A percentile compares a stretch with the other conserved stretches of the same genome.
Conservation (phyloP, 2,329 filamentous ascomycete genomes). For the Curvularia lunata region DNA sequence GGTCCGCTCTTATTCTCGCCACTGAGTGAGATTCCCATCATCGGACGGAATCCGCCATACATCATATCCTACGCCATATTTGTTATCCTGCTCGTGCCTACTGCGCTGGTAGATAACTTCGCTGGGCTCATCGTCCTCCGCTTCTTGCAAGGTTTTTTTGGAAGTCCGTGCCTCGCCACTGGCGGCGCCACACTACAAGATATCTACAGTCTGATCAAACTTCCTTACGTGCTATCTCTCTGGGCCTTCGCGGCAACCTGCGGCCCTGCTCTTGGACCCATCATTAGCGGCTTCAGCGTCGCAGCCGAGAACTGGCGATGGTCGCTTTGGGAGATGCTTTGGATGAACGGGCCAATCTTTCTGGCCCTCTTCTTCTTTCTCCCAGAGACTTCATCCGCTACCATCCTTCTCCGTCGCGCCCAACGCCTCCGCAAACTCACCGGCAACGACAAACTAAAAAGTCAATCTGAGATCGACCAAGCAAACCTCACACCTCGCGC, state of each 20-base stretch:
- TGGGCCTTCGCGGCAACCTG: slow-evolving; percentile 55
- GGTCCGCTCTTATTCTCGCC: slow-evolving; percentile 72
- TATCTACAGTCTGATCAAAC: slow-evolving; percentile 51
- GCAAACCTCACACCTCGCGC: slow-evolving; percentile 45
- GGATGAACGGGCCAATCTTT: slow-evolving; percentile 74
- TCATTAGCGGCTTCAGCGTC: slow-evolving; percentile 77
- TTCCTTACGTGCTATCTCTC: slow-evolving; percentile 53
- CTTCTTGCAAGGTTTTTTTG: slow-evolving; percentile 51
- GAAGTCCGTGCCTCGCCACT: slow-evolving; percentile 48
- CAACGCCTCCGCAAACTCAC: slow-evolving; percentile 73
- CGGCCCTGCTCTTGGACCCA: slow-evolving; percentile 68
- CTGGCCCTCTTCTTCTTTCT: slow-evolving; percentile 82
- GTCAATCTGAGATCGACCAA: slow-evolving; percentile 78
- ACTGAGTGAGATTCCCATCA: slow-evolving; percentile 68
- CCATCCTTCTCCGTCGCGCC: slow-evolving; percentile 74
- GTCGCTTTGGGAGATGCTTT: slow-evolving; percentile 87
- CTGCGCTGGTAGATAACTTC: slow-evolving; percentile 68
- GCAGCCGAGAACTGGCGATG: slow-evolving; percentile 78
- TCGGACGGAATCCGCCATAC: slow-evolving; percentile 73
- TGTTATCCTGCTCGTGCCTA: slow-evolving; percentile 69
- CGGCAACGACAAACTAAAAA: slow-evolving; percentile 69
- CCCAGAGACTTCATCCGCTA: slow-evolving; percentile 85
- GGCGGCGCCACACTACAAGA: slow-evolving; percentile 49
- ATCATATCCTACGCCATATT: slow-evolving; percentile 72
- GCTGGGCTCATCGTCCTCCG: slow-evolving; percentile 65